Base-by-base conservation (phyloP, 148 eudicot species). In the Agrostemma githago region DNA sequence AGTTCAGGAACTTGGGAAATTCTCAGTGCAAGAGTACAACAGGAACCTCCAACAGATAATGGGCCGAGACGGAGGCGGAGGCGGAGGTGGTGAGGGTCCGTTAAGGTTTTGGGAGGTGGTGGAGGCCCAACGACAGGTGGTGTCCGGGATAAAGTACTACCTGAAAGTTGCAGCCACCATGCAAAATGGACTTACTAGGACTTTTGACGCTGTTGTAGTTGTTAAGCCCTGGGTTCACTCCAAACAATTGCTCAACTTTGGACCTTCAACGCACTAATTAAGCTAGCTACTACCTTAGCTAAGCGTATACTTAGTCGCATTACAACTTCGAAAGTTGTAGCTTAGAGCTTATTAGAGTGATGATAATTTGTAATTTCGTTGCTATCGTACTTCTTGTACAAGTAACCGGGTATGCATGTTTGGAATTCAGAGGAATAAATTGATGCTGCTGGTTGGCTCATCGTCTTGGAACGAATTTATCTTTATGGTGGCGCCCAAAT, bases 51-150 rank as follows among this genome's bases (percentile, higher is more conserved):
- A 62, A 20, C 56, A 65, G 16, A 62, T 41, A 41, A 54, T 46
- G 14, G 62, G 74, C 0, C 67, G 34, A 14, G 58, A 43, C 19
- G 63, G 70, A 5, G 76, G 74, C 3, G 76, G 34, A 14, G 58
- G 38, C 19, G 63, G 70, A 5, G 76, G 74, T 4, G 76, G 74
- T 4, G 70, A 12, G 40, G 51, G 73, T 4, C 79, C 70, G 12
- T 61, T 85, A 71, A 73, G 15, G 66, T 90, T 90, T 37, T 17
- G 77, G 21, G 79, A 72, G 78, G 96, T 90, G 64, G 83, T 88
- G 68, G 87, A 83, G 73, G 96, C 92, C 20, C 89, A 90, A 80
- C 81, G 17, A 37, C 96, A 90, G 62, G 92, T 90, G 59, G 92
- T 90, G 37, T 61, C 89, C 10, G 96, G 96, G 71, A 58, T 82